Percentiles rank a stretch among this genome's conserved stretches.
phyloP scores from a whole-genome alignment of 2,329 filamentous ascomycete genomes.

The Knufia fluminis region DNA sequence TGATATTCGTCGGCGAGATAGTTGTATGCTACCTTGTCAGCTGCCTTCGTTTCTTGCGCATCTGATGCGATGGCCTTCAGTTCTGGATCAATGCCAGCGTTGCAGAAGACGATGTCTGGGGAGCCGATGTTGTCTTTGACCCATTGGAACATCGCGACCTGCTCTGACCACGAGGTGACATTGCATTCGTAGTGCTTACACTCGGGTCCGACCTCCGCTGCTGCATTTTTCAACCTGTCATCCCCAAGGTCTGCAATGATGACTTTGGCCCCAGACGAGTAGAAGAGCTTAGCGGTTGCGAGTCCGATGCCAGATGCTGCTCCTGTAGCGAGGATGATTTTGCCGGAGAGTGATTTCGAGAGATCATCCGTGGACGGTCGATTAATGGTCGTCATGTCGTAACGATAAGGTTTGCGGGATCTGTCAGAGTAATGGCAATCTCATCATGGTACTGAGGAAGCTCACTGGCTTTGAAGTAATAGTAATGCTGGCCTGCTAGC shows the following conservation, averaged over 20 bases:
- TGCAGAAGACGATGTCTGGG: neutral
- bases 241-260: neutral
- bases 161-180: neutral
- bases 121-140: neutral
- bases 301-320: neutral
- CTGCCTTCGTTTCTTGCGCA: constrained; percentile 20
- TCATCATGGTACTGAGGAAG: too few species aligned
- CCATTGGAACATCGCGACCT: neutral
- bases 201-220: neutral
- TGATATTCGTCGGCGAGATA: neutral
- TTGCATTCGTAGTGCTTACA: neutral
- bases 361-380: neutral
- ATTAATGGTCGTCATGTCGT: neutral
- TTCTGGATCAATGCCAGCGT: neutral
- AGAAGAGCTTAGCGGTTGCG: neutral
- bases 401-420: too few species aligned
- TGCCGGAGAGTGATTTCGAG: neutral
- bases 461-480: too few species aligned
- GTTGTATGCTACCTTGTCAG: neutral
- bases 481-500: too few species aligned
- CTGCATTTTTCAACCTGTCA: neutral
- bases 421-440: too few species aligned
- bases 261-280: neutral
- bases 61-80: neutral
- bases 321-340: neutral